Evolutionary conservation across 192 early-diverging fungal genomes (phyloP), one percentile per base, ranked within the genome.

Genomic region (Coemansia sp.): DNA sequence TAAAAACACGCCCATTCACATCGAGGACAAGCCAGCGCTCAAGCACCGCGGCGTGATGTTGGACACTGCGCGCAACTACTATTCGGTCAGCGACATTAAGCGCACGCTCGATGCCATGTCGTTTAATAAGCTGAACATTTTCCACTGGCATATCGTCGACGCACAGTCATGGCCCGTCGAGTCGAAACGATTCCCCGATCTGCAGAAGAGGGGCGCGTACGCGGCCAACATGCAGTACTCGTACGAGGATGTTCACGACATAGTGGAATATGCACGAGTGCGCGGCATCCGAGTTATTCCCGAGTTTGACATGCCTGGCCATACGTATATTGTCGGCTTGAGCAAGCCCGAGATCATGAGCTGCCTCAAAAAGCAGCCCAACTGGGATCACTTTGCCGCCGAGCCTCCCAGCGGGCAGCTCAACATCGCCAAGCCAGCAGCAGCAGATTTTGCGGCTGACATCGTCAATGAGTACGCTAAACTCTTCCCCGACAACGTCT

Each of bases 241-340:
- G 20, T 88, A 93, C 59, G 58, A 73, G 9, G 94, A 96, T 32
- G 88, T 96, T 22, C 15, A 81, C 38, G 64, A 70, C 0, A 77
- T 98, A 27, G 85, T 96, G 38, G 59, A 86, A n/a, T 95, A 94
- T 72, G 94, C 86, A 25, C 71, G 76, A 11, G 84, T 77, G 39
- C 87, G 90, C 25, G 93, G 92, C n/a, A 87, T 96, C 51, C 87
- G 96, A n/a, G 77, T 98, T 19, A 91, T 96, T 61, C 94, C 94
- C 3, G 96, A 98, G 72, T 87, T 96, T 59, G 94, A 98, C 71
- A 92, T 93, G 83, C 92, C 93, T 11, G 91, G 90, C 2, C 92
- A 96, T 67, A 89, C 87, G n/a, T 77, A 64, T 45, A 71, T 83
- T 73, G 41, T 89, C 7, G 73, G 79, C 11, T 69, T 84, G 72